Base-by-base conservation (phyloP, 768 basidiomycete species). In the Boletales sp. region DNA sequence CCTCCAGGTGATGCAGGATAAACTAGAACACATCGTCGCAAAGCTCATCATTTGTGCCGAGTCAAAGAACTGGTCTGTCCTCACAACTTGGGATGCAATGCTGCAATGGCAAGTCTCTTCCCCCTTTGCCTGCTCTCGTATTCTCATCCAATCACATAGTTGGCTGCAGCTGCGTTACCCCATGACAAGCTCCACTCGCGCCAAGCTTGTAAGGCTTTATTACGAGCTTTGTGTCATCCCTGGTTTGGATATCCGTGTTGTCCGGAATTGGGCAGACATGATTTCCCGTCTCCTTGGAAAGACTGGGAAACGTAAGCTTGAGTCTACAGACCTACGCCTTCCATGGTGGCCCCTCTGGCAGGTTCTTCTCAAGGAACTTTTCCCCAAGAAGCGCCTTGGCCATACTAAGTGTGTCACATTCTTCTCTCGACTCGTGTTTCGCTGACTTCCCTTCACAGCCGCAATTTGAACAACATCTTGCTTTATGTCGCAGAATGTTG, bases 151-250 rank as follows among this genome's bases (percentile, higher is more conserved):
- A 27, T 5, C 24, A 29, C 38, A 32, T 32, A 91, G 89, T 67
- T 92, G 90, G 89, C 65, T 91, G 42, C 72, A 85, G 56, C 81
- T 91, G 82, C 82, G 82, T 36, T 92, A 91, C 66, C 90, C 89
- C 4, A 78, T 92, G 58, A 68, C 78, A 39, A 87, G 79, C 50
- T 59, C 81, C 30, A 82, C 80, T 40, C 85, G 90, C 15, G 82
- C 84, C 18, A 84, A 81, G 64, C 80, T 92, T 46, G 86, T 83
- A 13, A 47, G 75, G 34, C 69, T 92, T 42, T 90, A 90, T 68
- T 91, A 87, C 59, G 86, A 91, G 60, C 69, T 92, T n/a, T 82
- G 79, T 64, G 69, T 89, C 31, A 64, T 88, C 8, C 90, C 89
- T 40, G 88, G 88, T 43, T 71, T 90, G 45, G 88, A 92, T 46